These are phyloP conservation scores for Pseudocercospora pini-densiflorae DNA, from an alignment of 2,329 filamentous ascomycete genomes.

Conservation along the genomic window DNA sequence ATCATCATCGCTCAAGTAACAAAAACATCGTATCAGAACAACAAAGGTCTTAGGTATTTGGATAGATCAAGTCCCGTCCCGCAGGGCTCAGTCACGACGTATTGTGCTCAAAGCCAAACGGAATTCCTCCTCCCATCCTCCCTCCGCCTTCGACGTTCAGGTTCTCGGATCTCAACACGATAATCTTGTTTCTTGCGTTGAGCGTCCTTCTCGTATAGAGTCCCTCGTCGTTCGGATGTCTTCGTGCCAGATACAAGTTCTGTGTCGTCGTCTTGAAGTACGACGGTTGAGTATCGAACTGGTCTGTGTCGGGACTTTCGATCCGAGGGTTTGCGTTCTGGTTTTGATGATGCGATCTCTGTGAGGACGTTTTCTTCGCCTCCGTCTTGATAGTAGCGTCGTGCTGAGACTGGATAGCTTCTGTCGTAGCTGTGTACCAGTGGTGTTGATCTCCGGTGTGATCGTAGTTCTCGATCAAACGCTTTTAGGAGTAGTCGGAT, in stretches of 20 bases:
- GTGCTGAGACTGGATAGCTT: slow-evolving; percentile 48
- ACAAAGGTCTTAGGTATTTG: not conserved
- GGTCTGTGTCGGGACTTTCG: slow-evolving; percentile 21
- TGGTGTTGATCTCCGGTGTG: slow-evolving; percentile 32
- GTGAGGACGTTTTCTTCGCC: slow-evolving; percentile 20
- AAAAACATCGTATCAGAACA: not conserved
- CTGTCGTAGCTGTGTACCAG: slow-evolving; percentile 49
- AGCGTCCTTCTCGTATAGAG: slow-evolving; percentile 22
- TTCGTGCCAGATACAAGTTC: slow-evolving; percentile 1
- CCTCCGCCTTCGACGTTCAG: slow-evolving; percentile 12
- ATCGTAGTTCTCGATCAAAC: slow-evolving; percentile 46
- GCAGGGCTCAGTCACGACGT: slow-evolving; percentile 1
- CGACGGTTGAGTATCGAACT: slow-evolving; percentile 27
- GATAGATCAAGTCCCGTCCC: not conserved
- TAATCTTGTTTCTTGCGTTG: slow-evolving; percentile 25
- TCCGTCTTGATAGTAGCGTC: slow-evolving; percentile 28
- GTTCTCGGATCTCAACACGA: slow-evolving; percentile 27
- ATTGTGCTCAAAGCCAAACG: slow-evolving; percentile 6
- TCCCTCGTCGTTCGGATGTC: slow-evolving; percentile 17
- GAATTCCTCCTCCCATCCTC: slow-evolving; percentile 5
- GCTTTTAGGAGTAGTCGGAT: slow-evolving; percentile 47
- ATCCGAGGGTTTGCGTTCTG: not conserved
- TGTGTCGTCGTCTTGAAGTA: slow-evolving; percentile 18
- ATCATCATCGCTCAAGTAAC: not conserved
- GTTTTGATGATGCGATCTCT: slow-evolving; percentile 18